These are phyloP conservation scores for Penicillium sp. DNA, from an alignment of 2,329 filamentous ascomycete species.

Conservation along the genomic window DNA sequence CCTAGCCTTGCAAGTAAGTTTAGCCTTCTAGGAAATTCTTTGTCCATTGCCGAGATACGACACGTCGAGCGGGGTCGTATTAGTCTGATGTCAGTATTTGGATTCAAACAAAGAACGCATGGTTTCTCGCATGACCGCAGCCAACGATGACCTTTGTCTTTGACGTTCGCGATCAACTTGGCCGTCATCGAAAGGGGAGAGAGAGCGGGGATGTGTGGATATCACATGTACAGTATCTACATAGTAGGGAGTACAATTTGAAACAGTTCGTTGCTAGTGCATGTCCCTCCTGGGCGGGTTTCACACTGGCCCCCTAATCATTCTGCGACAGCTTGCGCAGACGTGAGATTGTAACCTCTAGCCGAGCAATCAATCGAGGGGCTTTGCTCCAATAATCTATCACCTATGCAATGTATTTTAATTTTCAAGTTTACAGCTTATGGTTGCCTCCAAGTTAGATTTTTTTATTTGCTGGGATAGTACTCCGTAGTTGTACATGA, in stretches of 20 bases:
- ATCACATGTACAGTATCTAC: background rate
- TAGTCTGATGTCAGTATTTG: background rate
- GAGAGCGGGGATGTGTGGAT: no score
- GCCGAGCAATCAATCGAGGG: background rate
- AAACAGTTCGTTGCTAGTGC: slow-evolving; percentile 1
- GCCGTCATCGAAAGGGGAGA: no score
- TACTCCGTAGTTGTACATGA: background rate
- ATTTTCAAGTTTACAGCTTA: no score
- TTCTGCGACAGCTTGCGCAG: slow-evolving; percentile 11
- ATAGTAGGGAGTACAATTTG: background rate
- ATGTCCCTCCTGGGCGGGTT: slow-evolving; percentile 3
- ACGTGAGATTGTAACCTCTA: slow-evolving; percentile 1
- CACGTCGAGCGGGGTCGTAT: background rate
- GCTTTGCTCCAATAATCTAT: background rate
- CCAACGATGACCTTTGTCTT: background rate
- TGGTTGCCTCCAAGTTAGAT: no score
- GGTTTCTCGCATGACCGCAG: background rate
- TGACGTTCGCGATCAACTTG: no score
- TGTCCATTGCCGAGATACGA: background rate
- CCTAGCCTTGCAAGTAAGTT: background rate
- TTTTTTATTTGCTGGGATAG: no score
- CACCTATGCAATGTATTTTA: background rate
- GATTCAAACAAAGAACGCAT: background rate
- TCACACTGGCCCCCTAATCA: slow-evolving; percentile 12
- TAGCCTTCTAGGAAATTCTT: background rate